Percentiles rank a stretch among this genome's conserved stretches.
These are phyloP conservation scores for Acorus gramineus DNA, from an alignment of 106 monocot species.

Conservation along the genomic window DNA sequence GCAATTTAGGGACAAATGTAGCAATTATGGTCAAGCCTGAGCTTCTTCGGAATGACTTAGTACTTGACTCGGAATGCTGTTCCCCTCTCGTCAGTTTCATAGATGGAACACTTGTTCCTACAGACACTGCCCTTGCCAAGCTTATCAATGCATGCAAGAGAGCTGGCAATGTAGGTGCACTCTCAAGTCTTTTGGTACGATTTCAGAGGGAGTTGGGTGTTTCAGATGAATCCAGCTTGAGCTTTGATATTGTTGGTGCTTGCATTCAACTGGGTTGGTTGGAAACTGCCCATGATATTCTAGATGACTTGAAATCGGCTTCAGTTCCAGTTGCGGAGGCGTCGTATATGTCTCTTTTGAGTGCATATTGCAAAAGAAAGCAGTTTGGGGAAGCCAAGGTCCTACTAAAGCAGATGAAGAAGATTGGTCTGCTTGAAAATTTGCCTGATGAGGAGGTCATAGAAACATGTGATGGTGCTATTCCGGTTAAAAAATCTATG, in stretches of 20 bases:
- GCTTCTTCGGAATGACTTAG: slow-evolving; percentile 24
- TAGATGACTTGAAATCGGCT: slow-evolving; percentile 64
- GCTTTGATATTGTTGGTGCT: slow-evolving; percentile 40
- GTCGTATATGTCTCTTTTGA: slow-evolving; percentile 43
- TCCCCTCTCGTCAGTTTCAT: slow-evolving; percentile 26
- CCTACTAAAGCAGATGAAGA: slow-evolving; percentile 48
- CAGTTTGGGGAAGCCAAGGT: slow-evolving; percentile 35
- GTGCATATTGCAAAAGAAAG: slow-evolving; percentile 33
- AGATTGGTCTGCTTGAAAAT: slow-evolving; percentile 15
- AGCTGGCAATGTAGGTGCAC: slow-evolving; percentile 29
- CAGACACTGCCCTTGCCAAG: slow-evolving; percentile 54
- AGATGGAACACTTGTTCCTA: slow-evolving; percentile 56
- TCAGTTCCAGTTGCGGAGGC: slow-evolving; percentile 15
- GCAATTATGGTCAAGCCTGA: slow-evolving; percentile 36
- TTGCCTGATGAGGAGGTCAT: slow-evolving; percentile 18
- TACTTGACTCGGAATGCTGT: slow-evolving; percentile 17
- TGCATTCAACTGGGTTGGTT: slow-evolving; percentile 73
- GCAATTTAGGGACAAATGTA: slow-evolving; percentile 46
- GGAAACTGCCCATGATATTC: slow-evolving; percentile 77
- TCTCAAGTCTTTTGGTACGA: slow-evolving; percentile 46
- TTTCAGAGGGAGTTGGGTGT: slow-evolving; percentile 20
- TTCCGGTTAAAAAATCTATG: slow-evolving; percentile 11
- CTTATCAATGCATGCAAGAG: slow-evolving; percentile 58
- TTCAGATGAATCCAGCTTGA: slow-evolving; percentile 16
- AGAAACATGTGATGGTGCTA: neutral